Conservation (phyloP, 2,329 filamentous ascomycete species). For the Lomentospora prolificans region DNA sequence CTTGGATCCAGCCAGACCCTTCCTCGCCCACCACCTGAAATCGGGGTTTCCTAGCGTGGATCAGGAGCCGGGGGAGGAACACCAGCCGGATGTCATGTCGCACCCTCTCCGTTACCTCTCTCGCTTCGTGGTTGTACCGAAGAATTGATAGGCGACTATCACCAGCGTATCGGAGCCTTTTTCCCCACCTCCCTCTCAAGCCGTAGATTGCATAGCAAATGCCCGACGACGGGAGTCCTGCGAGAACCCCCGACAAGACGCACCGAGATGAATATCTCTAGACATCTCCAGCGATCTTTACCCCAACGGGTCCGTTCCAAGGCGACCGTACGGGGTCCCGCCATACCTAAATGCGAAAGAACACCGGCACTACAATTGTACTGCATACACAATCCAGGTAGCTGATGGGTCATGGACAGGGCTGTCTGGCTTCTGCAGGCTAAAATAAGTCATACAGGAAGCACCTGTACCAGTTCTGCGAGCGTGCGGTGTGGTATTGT, state of each 20-base stretch:
- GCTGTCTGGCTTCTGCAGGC: neutral
- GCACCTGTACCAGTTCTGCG: no score
- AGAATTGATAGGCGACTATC: no score
- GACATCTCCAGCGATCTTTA: neutral
- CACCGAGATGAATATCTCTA: no score
- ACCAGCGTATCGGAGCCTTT: no score
- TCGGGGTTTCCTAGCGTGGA: neutral
- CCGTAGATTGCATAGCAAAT: neutral
- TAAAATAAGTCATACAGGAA: neutral
- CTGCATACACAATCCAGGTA: neutral
- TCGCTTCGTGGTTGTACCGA: no score
- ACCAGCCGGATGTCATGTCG: neutral
- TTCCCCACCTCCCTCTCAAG: neutral
- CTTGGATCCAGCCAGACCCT: neutral
- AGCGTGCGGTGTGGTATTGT: no score
- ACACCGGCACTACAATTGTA: no score
- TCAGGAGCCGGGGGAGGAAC: no score
- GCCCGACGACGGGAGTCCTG: neutral
- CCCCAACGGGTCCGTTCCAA: neutral
- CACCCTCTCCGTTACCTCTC: no score
- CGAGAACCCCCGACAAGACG: neutral
- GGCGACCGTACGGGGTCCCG: no score
- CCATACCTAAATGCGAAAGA: no score
- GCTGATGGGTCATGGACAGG: neutral
- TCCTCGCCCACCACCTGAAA: neutral